Percentiles rank a stretch among this genome's conserved stretches.
Evolutionary conservation across 176 grass and related monocot species (phyloP).

Genomic region (Puccinellia tenuiflora): DNA sequence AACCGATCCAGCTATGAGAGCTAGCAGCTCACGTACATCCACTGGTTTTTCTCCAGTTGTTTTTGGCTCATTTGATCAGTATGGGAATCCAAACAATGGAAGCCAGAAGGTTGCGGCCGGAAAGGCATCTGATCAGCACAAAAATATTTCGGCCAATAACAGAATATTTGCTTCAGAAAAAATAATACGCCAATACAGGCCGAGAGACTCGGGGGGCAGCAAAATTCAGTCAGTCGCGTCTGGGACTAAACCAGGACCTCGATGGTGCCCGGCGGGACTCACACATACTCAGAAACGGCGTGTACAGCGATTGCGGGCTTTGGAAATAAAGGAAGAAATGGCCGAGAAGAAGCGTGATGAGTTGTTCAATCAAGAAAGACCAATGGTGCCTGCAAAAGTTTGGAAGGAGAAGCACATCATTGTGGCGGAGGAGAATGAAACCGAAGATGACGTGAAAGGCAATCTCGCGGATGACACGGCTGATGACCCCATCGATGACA

Average conservation of each 20-base stretch:
- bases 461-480: not conserved
- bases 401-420: not conserved
- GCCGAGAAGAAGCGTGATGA: not conserved
- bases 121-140: too few species aligned
- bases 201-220: not conserved
- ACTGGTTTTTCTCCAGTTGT: too few species aligned
- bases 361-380: not conserved
- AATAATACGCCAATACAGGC: too few species aligned
- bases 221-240: not conserved
- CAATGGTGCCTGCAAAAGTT: not conserved
- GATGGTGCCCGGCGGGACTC: rapidly evolving
- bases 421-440: not conserved
- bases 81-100: too few species aligned
- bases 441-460: not conserved
- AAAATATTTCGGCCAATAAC: too few species aligned
- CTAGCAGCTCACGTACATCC: too few species aligned
- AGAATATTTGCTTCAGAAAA: too few species aligned
- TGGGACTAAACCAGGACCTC: too few species aligned
- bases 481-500: not conserved
- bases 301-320: not conserved
- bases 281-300: not conserved
- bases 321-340: not conserved
- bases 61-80: too few species aligned
- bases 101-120: too few species aligned
- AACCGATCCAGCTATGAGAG: too few species aligned